These are phyloP conservation scores for Suillus paluster DNA, from an alignment of 768 basidiomycete species.

Conservation along the genomic window DNA sequence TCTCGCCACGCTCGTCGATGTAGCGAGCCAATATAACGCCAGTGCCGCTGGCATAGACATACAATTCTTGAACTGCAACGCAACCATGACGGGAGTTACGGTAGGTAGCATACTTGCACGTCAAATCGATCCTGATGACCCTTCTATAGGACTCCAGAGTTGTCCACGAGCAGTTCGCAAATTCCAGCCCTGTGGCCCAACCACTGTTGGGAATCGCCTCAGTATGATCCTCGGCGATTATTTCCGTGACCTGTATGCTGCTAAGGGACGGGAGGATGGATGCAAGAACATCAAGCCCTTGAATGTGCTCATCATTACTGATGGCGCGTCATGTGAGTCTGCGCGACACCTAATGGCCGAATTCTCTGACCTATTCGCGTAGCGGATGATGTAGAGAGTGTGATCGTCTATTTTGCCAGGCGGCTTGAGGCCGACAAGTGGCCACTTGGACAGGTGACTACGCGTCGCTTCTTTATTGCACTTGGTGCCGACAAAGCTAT, in stretches of 20 bases:
- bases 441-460: slow-evolving; percentile 54
- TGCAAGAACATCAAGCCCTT: slow-evolving; percentile 52
- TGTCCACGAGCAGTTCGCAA: slow-evolving; percentile 48
- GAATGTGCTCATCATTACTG: slow-evolving; percentile 65
- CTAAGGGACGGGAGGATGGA: slow-evolving; percentile 25
- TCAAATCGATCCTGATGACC: background rate
- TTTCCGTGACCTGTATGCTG: slow-evolving; percentile 37
- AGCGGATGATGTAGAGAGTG: slow-evolving; percentile 57
- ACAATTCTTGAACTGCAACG: too few species aligned
- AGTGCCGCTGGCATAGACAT: too few species aligned
- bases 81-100: slow-evolving; percentile 44
- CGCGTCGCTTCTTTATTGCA: background rate
- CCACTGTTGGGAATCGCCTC: slow-evolving; percentile 49
- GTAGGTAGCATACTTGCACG: slow-evolving; percentile 24
- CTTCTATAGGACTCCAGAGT: slow-evolving; percentile 37
- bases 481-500: slow-evolving; percentile 9
- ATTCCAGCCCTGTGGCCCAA: slow-evolving; percentile 48
- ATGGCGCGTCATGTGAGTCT: slow-evolving; percentile 62
- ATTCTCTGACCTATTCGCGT: background rate
- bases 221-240: slow-evolving; percentile 46
- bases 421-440: slow-evolving; percentile 56
- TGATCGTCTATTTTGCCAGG: slow-evolving; percentile 51
- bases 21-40: too few species aligned
- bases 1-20: too few species aligned
- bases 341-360: background rate